phyloP scores from a whole-genome alignment of 768 basidiomycete genomes.

The Clavaria fumosa region DNA sequence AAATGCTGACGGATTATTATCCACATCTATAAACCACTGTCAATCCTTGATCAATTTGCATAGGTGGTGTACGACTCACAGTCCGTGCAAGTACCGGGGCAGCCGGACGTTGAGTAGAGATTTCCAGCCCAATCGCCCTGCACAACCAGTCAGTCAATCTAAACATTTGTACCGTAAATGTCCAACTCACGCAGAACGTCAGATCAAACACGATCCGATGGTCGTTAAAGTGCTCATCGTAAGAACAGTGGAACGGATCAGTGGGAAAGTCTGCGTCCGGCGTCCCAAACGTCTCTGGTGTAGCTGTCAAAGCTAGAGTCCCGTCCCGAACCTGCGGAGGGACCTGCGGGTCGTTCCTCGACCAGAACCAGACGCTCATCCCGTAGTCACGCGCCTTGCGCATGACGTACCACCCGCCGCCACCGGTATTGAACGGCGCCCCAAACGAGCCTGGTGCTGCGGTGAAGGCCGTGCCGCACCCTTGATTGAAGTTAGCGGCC shows the following conservation, averaged over 20 bases:
- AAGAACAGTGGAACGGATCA: constrained; percentile 33
- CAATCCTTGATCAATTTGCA: too few relatives aligned
- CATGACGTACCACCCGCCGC: constrained; percentile 51
- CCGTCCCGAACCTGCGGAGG: constrained; percentile 25
- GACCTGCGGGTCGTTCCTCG: constrained; percentile 27
- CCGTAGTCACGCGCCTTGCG: constrained; percentile 25
- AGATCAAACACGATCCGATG: constrained; percentile 42
- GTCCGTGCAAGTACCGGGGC: constrained; percentile 27
- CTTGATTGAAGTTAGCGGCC: constrained; percentile 36
- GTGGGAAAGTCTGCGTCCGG: constrained; percentile 36
- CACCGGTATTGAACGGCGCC: constrained; percentile 28
- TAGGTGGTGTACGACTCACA: constrained; percentile 33
- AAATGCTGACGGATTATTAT: constrained; percentile 44
- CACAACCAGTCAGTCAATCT: constrained; percentile 3
- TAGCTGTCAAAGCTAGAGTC: constrained; percentile 10
- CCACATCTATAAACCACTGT: constrained; percentile 39
- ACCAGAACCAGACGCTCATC: constrained; percentile 50
- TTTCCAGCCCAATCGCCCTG: constrained; percentile 42
- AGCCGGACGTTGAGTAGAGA: constrained; percentile 26
- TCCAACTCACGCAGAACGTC: constrained; percentile 49
- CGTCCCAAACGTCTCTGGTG: constrained; percentile 27
- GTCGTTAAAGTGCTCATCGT: constrained; percentile 33
- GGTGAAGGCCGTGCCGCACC: constrained; percentile 39
- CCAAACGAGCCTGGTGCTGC: constrained; percentile 31
- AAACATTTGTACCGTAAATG: background rate